These are phyloP conservation scores for Neurospora discreta DNA, from an alignment of 495 filamentous ascomycete species.

Conservation along the genomic window DNA sequence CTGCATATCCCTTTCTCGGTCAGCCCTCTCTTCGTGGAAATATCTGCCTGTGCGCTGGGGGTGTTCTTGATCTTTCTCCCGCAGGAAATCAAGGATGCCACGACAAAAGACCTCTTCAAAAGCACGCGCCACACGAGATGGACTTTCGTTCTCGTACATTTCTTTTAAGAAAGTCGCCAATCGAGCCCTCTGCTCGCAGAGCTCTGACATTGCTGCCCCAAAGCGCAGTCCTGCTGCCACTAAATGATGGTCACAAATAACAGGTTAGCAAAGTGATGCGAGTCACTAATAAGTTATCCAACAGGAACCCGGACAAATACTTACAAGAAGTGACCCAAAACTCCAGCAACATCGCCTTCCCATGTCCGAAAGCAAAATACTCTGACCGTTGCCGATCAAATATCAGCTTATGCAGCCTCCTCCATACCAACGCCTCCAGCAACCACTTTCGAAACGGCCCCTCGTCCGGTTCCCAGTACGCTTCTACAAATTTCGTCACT, in stretches of 20 bases:
- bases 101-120: neutral
- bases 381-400: neutral
- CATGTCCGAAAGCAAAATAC: neutral
- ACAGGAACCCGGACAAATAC: neutral
- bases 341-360: neutral
- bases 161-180: neutral
- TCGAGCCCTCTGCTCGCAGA: neutral
- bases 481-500: conserved; percentile 8
- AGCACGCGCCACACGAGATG: neutral
- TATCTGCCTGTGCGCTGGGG: neutral
- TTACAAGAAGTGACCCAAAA: neutral
- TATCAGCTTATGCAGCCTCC: neutral
- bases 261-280: neutral
- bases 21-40: neutral
- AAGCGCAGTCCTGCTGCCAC: neutral
- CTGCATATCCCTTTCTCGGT: neutral
- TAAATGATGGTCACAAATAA: neutral
- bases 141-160: neutral
- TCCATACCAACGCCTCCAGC: neutral
- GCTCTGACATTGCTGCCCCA: neutral
- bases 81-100: neutral
- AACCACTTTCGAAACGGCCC: neutral
- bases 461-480: neutral
- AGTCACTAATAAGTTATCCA: neutral
- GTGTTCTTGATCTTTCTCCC: neutral